Conservation (phyloP, 2,329 filamentous ascomycete species). For the Penicillium sp. region DNA sequence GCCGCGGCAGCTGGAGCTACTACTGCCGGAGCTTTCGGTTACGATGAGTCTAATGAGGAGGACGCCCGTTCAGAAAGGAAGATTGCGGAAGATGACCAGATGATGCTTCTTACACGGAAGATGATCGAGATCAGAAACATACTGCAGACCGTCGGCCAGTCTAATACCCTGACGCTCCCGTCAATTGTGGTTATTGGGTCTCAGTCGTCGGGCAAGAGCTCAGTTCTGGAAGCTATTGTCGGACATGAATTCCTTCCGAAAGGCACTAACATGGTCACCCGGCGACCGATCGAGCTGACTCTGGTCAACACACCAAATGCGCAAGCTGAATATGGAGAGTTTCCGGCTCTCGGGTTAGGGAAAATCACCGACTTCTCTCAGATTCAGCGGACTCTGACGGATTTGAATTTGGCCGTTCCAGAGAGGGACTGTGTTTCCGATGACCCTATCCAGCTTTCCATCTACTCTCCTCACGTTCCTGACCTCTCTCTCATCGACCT, state of each 20-base stretch:
- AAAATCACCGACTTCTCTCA: constrained; percentile 75
- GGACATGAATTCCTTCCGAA: constrained; percentile 97
- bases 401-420: constrained; percentile 86
- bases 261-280: constrained; percentile 94
- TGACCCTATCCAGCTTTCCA: constrained; percentile 89
- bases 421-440: constrained; percentile 87
- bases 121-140: constrained; percentile 98
- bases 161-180: constrained; percentile 73
- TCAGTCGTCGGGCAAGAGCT: constrained; percentile 96
- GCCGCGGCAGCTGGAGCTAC: constrained; percentile 59
- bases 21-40: constrained; percentile 68
- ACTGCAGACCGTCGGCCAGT: constrained; percentile 83
- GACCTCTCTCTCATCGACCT: constrained; percentile 93
- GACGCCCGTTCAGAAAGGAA: too few species aligned
- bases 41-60: constrained; percentile 60
- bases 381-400: constrained; percentile 86
- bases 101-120: constrained; percentile 98
- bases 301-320: constrained; percentile 88
- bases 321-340: constrained; percentile 85
- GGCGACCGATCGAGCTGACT: constrained; percentile 89
- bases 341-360: constrained; percentile 78
- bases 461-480: constrained; percentile 90
- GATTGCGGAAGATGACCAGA: constrained; percentile 84
- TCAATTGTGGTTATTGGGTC: constrained; percentile 99
- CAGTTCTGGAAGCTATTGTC: constrained; percentile 90